Evolutionary conservation across 306 rosid species (phyloP), one percentile per base, ranked within the genome.

Genomic region (Cucurbita ficifolia): DNA sequence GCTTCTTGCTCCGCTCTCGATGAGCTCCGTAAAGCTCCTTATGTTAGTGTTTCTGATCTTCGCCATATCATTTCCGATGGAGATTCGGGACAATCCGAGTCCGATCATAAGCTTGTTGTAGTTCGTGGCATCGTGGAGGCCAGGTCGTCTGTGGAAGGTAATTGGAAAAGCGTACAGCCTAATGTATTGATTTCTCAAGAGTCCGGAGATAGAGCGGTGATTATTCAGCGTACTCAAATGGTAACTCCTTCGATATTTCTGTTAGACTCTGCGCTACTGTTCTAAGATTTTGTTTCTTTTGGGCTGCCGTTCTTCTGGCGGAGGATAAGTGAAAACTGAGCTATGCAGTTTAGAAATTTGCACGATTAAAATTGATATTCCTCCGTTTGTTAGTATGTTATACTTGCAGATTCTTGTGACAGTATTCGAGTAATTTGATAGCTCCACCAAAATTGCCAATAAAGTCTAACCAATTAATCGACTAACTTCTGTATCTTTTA

Each of bases 111-210:
- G 39, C 75, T 94, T 53, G 85, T 88, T 33, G 70, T 94, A 46
- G 84, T 91, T 17, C 95, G 96, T 5, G 99, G 97, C 64, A 81
- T 77, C 40, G 97, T 94, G 11, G 88, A 86, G 45, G 89, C 92
- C 35, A 90, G 86, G 72, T 78, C 91, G 70, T 75, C 80, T n/a
- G 83, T 84, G 22, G 91, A 89, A 21, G 85, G 83, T 2, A 81
- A 69, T 76, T 86, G 85, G 92, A 90, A 79, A 59, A 46, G 75
- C 53, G 78, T 86, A 38, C 78, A 75, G 58, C 81, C 96, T 12
- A 74, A 76, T 13, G 77, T 82, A 0, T 52, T 89, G 69, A 83
- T 90, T 74, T 86, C 93, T 45, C 78, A 81, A 0, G 94, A 85
- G 75, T 84, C 90, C 10, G 91, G 93, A 5, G 94, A 90, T 8